phyloP scores from a whole-genome alignment of 1,284 basidiomycete genomes.

The Ganoderma sp. region DNA sequence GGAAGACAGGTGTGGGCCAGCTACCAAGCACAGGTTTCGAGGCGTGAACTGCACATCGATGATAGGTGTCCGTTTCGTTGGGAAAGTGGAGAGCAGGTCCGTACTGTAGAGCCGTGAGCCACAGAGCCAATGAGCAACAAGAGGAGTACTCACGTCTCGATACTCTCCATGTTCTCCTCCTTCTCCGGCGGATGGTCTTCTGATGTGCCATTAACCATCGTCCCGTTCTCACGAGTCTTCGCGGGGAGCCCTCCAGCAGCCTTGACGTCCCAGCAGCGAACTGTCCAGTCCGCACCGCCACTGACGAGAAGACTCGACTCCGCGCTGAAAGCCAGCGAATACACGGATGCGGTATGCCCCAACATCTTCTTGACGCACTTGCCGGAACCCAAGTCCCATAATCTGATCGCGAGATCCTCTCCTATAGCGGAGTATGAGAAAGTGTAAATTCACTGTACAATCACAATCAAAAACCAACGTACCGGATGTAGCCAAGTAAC shows the following conservation, averaged over 20 bases:
- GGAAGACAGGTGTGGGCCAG: slow-evolving; percentile 69
- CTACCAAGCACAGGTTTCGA: slow-evolving; percentile 91
- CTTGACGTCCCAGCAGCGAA: slow-evolving; percentile 96
- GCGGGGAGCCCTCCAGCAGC: slow-evolving; percentile 68
- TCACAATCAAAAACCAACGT: slow-evolving; percentile 33
- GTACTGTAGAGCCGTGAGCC: slow-evolving; percentile 52
- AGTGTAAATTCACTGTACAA: not conserved
- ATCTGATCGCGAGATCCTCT: slow-evolving; percentile 90
- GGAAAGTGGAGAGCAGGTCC: slow-evolving; percentile 91
- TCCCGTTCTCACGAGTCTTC: slow-evolving; percentile 62
- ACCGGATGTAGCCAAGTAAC: slow-evolving; percentile 92
- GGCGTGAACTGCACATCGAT: slow-evolving; percentile 93
- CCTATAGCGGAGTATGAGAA: slow-evolving; percentile 50
- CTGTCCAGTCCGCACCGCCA: slow-evolving; percentile 92
- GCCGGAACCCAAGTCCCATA: slow-evolving; percentile 97
- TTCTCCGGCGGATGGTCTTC: slow-evolving; percentile 34
- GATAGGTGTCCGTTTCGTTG: slow-evolving; percentile 95
- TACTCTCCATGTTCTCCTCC: slow-evolving; percentile 50
- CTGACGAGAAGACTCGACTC: slow-evolving; percentile 92
- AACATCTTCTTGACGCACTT: slow-evolving; percentile 96
- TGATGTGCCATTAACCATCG: slow-evolving; percentile 37
- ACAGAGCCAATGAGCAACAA: not conserved
- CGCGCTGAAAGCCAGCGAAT: slow-evolving; percentile 90
- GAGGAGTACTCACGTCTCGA: slow-evolving; percentile 62
- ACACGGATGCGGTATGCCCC: slow-evolving; percentile 88